Percentiles rank a stretch among this genome's conserved stretches.
These are phyloP conservation scores for Mycena rebaudengoi DNA, from an alignment of 768 basidiomycete genomes.

Conservation along the genomic window DNA sequence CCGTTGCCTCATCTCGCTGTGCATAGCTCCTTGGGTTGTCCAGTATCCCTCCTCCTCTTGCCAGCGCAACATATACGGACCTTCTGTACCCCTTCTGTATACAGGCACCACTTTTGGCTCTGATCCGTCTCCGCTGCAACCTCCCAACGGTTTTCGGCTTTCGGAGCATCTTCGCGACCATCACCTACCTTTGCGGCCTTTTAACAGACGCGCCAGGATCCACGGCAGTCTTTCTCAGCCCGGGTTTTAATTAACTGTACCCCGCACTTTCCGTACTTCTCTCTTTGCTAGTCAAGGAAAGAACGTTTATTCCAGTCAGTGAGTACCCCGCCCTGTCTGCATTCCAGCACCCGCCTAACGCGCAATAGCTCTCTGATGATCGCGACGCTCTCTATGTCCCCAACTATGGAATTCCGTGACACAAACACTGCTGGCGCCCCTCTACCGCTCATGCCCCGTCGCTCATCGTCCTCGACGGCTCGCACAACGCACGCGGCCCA, in stretches of 20 bases:
- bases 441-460: constrained; percentile 71
- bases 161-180: neutral
- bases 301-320: constrained; percentile 13
- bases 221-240: neutral
- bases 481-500: constrained; percentile 34
- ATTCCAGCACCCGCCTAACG: neutral
- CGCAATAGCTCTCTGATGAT: constrained; percentile 45
- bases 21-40: no score
- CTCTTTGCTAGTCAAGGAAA: constrained; percentile 24
- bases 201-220: constrained; percentile 1
- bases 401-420: constrained; percentile 45
- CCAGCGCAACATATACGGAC: no score
- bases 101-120: neutral
- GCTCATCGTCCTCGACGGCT: constrained; percentile 44
- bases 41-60: no score
- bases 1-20: no score
- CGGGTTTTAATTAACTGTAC: no score
- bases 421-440: constrained; percentile 66
- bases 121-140: constrained; percentile 13
- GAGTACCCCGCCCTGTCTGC: neutral
- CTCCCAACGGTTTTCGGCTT: constrained; percentile 2
- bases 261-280: constrained; percentile 18
- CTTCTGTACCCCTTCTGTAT: no score
- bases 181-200: constrained; percentile 5
- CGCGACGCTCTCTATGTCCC: constrained; percentile 52